These are phyloP conservation scores for Pterocarpus macrocarpus DNA, from an alignment of 306 rosid species.

Conservation along the genomic window DNA sequence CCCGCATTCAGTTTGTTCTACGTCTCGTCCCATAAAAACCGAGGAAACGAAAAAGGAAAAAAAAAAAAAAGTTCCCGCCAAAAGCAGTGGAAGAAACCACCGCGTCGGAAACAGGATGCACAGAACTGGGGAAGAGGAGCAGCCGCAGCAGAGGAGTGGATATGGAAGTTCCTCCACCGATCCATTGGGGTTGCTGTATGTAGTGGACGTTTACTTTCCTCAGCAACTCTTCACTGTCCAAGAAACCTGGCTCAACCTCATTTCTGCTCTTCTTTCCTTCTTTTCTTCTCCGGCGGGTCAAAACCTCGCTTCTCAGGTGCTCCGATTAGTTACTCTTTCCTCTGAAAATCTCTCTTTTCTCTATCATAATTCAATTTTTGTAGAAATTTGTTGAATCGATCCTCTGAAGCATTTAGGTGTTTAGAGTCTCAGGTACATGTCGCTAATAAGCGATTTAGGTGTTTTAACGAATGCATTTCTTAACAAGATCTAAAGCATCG, in stretches of 20 bases:
- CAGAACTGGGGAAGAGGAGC: constrained; percentile 35
- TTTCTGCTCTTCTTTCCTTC: constrained; percentile 64
- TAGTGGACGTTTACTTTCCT: constrained; percentile 67
- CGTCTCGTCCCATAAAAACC: no score
- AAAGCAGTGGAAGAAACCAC: constrained; percentile 28
- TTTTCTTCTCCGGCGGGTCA: constrained; percentile 65
- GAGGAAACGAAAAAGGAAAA: no score
- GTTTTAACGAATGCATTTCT: neutral
- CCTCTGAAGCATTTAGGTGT: neutral
- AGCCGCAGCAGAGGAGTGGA: constrained; percentile 33
- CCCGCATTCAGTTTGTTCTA: neutral
- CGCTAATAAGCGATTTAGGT: neutral
- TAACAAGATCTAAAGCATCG: neutral
- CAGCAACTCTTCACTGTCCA: constrained; percentile 68
- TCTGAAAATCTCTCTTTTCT: constrained; percentile 7
- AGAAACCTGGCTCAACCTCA: constrained; percentile 68
- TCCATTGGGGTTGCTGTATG: constrained; percentile 40
- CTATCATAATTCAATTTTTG: neutral
- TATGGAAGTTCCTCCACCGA: constrained; percentile 39
- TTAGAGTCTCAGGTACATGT: constrained; percentile 1
- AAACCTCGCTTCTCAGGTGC: constrained; percentile 67
- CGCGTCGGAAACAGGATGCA: constrained; percentile 50
- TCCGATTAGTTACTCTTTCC: neutral
- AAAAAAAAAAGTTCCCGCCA: constrained; percentile 42
- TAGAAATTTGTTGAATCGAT: constrained; percentile 3